Evolutionary conservation across 148 eudicot genomes (phyloP).

Genomic region (Fagopyrum tataricum): DNA sequence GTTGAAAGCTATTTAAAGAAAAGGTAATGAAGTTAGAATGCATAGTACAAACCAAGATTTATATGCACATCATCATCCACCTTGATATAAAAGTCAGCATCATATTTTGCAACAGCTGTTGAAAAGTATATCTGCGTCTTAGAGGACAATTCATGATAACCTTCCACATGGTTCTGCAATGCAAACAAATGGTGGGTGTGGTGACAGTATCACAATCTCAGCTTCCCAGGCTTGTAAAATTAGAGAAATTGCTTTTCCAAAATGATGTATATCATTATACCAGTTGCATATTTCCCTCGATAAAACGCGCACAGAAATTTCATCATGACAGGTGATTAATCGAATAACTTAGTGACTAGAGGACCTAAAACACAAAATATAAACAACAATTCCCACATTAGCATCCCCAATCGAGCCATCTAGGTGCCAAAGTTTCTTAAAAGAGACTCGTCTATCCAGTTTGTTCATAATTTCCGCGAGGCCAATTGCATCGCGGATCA

Average conservation of each 20-base stretch:
- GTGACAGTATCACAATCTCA: background rate
- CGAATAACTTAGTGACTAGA: background rate
- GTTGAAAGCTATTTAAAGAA: background rate
- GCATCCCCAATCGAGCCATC: no score
- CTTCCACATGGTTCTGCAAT: conserved; percentile 75
- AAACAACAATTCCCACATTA: no score
- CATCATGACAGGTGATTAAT: background rate
- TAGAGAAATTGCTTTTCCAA: background rate
- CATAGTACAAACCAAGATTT: conserved; percentile 47
- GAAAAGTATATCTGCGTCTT: conserved; percentile 66
- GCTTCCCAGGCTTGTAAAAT: background rate
- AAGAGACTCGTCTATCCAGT: no score
- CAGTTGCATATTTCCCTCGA: no score
- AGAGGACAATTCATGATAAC: conserved; percentile 65
- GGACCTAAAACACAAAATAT: background rate
- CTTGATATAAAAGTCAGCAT: conserved; percentile 73
- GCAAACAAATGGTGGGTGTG: background rate
- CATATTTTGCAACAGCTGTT: conserved; percentile 67
- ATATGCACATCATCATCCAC: conserved; percentile 84
- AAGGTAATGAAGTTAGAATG: conserved; percentile 5
- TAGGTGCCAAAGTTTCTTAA: no score
- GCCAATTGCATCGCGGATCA: no score
- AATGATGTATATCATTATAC: background rate
- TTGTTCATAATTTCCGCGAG: no score
- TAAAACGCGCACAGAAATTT: background rate